Evolutionary conservation across 2,329 filamentous ascomycete species (phyloP).

Genomic region (Pseudogymnoascus sp.): DNA sequence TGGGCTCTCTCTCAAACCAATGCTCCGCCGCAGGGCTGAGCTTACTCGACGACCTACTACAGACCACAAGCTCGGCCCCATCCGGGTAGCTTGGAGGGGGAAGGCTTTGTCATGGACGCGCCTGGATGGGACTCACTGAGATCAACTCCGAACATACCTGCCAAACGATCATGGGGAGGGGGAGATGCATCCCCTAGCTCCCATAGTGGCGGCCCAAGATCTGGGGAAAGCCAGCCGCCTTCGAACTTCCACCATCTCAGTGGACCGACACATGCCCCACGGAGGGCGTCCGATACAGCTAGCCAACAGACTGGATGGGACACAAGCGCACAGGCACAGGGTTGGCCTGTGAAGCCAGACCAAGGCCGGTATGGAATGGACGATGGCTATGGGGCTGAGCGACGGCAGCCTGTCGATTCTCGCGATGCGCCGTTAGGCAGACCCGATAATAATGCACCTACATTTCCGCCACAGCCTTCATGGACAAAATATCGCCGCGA

Average conservation of each 20-base stretch:
- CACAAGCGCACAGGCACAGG: background rate
- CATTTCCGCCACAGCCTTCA: background rate
- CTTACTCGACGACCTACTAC: conserved; percentile 5
- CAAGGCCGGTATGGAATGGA: background rate
- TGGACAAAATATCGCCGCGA: conserved; percentile 4
- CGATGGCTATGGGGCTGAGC: background rate
- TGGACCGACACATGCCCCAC: background rate
- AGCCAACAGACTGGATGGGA: background rate
- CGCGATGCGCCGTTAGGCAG: background rate
- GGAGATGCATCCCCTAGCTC: background rate
- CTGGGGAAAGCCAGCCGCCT: background rate
- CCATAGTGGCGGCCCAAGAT: background rate
- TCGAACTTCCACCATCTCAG: background rate
- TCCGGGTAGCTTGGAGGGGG: background rate
- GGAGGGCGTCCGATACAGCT: background rate
- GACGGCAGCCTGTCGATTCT: background rate
- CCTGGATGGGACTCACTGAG: conserved; percentile 6
- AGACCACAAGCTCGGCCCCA: background rate
- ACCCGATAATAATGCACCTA: background rate
- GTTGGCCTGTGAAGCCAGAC: background rate
- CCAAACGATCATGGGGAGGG: background rate
- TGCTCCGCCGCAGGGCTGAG: conserved; percentile 5
- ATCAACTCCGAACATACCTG: conserved; percentile 1
- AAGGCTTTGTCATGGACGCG: background rate
- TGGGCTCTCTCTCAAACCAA: background rate